Evolutionary conservation across 1,284 basidiomycete genomes (phyloP).

Genomic region (Marasmius fiardii): DNA sequence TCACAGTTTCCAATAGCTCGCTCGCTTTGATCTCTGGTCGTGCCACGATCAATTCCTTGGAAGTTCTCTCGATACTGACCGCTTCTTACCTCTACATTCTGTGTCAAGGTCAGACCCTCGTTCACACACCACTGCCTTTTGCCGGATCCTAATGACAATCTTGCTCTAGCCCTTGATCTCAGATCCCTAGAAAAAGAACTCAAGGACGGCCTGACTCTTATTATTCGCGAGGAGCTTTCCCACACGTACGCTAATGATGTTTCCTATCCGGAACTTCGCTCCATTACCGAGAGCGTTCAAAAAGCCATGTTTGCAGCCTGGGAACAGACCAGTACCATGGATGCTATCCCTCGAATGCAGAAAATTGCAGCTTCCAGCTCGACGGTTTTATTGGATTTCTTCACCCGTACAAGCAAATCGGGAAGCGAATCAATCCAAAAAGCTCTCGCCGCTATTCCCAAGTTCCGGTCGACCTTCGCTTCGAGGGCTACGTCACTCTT

Average conservation of each 20-base stretch:
- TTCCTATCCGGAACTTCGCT: conserved; percentile 28
- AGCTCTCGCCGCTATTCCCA: conserved; percentile 36
- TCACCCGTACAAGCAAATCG: conserved; percentile 33
- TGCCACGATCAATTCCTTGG: conserved; percentile 71
- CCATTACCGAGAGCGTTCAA: conserved; percentile 28
- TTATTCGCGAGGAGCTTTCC: conserved; percentile 49
- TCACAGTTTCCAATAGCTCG: conserved; percentile 45
- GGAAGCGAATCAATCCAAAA: conserved; percentile 20
- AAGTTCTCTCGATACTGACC: conserved; percentile 71
- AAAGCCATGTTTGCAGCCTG: conserved; percentile 47
- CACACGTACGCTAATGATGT: conserved; percentile 53
- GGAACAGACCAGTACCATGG: conserved; percentile 68
- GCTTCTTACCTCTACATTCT: conserved; percentile 75
- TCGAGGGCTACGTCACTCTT: conserved; percentile 42
- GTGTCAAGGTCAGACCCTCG: conserved; percentile 57
- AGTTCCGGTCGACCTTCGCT: conserved; percentile 51
- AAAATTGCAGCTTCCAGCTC: conserved; percentile 62
- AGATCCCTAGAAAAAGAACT: conserved; percentile 70
- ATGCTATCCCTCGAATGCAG: conserved; percentile 60
- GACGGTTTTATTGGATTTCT: conserved; percentile 57
- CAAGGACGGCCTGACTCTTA: conserved; percentile 41
- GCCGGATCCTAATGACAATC: not conserved
- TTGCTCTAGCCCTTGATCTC: conserved; percentile 62
- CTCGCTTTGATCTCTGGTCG: conserved; percentile 79
- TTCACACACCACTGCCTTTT: not conserved